Conservation (phyloP, 2,329 filamentous ascomycete species). For the Trichophyton simii region DNA sequence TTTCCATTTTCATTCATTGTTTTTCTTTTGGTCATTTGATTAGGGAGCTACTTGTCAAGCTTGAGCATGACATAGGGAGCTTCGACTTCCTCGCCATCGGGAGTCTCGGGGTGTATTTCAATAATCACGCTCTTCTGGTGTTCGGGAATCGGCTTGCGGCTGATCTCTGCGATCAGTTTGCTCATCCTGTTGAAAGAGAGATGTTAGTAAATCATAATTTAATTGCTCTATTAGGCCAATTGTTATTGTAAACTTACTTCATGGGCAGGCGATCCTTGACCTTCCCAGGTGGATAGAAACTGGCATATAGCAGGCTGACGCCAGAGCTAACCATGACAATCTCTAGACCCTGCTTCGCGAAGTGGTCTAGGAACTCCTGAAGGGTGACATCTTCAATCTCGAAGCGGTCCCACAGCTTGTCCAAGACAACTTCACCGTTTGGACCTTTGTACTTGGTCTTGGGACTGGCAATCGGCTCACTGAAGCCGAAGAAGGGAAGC, state of each 20-base stretch:
- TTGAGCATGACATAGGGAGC: conserved; percentile 93
- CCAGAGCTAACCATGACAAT: conserved; percentile 96
- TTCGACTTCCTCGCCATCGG: conserved; percentile 84
- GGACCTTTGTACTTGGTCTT: conserved; percentile 82
- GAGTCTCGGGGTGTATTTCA: conserved; percentile 85
- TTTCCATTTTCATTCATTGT: neutral
- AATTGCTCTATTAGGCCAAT: too few relatives aligned
- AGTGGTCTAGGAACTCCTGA: conserved; percentile 67
- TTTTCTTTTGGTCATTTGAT: neutral
- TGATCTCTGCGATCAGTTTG: conserved; percentile 73
- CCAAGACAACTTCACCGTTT: conserved; percentile 66
- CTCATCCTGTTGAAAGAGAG: conserved; percentile 53
- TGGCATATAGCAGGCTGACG: conserved; percentile 84
- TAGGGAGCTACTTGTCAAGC: conserved; percentile 31
- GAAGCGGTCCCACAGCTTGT: conserved; percentile 97
- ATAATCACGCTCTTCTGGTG: conserved; percentile 96
- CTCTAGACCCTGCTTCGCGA: conserved; percentile 65
- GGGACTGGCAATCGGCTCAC: conserved; percentile 84
- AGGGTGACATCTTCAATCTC: conserved; percentile 79
- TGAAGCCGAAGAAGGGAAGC: conserved; percentile 95
- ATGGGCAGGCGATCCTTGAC: conserved; percentile 69
- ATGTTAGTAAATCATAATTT: neutral
- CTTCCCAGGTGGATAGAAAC: conserved; percentile 75
- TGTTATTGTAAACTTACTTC: conserved; percentile 39
- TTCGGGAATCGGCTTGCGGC: conserved; percentile 77